Conservation (phyloP, 306 rosid species). For the Crataegus laevigata region DNA sequence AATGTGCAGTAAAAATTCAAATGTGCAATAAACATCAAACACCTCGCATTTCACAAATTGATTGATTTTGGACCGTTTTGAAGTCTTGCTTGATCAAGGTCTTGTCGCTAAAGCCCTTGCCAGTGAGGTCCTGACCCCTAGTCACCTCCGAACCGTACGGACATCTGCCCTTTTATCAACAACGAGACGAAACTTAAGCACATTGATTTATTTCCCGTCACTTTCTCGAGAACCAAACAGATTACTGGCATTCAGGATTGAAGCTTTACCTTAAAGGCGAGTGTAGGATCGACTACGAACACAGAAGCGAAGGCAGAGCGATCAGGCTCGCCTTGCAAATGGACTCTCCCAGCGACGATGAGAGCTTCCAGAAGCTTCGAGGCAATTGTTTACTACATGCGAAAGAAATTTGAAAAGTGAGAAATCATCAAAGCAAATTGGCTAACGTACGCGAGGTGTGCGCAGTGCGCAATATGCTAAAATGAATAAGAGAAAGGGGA, state of each 20-base stretch:
- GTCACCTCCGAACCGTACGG: slow-evolving; percentile 90
- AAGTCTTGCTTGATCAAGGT: slow-evolving; percentile 87
- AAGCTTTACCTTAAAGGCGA: slow-evolving; percentile 62
- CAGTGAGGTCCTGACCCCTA: slow-evolving; percentile 86
- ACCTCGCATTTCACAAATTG: background rate
- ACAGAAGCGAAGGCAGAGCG: slow-evolving; percentile 71
- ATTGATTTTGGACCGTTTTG: slow-evolving; percentile 57
- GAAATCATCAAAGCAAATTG: background rate
- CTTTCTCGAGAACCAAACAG: slow-evolving; percentile 11
- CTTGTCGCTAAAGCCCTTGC: slow-evolving; percentile 87
- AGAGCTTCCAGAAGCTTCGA: slow-evolving; percentile 28
- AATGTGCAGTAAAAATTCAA: no score
- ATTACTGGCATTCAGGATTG: background rate
- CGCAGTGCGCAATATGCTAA: background rate
- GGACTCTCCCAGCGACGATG: slow-evolving; percentile 33
- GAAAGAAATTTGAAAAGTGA: background rate
- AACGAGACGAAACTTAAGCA: background rate
- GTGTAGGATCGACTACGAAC: slow-evolving; percentile 59
- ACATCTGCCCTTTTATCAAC: slow-evolving; percentile 65
- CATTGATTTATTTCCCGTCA: background rate
- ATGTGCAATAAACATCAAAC: background rate
- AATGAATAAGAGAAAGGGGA: background rate
- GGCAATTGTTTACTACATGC: slow-evolving; percentile 20
- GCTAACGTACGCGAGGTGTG: background rate
- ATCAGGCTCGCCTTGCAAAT: slow-evolving; percentile 46